Percentiles rank a stretch among this genome's conserved stretches.
These are phyloP conservation scores for Penicillium olsonii DNA, from an alignment of 2,329 filamentous ascomycete genomes.

Conservation along the genomic window DNA sequence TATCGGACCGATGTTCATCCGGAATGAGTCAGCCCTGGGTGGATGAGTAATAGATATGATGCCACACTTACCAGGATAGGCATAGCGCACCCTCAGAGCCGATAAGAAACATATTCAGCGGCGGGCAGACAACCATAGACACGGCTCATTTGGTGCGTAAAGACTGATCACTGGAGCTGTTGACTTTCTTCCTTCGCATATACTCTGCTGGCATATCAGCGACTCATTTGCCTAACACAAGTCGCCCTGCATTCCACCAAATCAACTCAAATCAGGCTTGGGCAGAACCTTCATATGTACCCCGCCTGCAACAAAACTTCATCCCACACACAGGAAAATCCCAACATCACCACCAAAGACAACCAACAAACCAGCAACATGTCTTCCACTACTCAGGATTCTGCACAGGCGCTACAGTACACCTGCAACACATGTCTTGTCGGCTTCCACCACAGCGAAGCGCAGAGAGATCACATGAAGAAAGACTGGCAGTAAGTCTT, in stretches of 20 bases:
- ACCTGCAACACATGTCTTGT: slow-evolving; percentile 99
- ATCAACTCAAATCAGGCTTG: neutral
- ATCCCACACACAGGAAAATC: slow-evolving; percentile 24
- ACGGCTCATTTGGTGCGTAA: neutral
- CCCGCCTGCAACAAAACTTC: slow-evolving; percentile 30
- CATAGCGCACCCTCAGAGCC: neutral
- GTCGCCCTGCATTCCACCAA: neutral
- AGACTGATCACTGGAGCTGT: slow-evolving; percentile 1
- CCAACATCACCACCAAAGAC: slow-evolving; percentile 10
- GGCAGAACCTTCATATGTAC: slow-evolving; percentile 23
- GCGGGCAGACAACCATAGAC: neutral
- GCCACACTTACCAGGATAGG: neutral
- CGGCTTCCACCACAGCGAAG: slow-evolving; percentile 88
- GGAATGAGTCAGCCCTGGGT: neutral
- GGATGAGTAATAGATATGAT: neutral
- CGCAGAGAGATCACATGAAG: slow-evolving; percentile 95
- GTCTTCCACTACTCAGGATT: slow-evolving; percentile 29
- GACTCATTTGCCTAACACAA: neutral
- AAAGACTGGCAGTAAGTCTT: slow-evolving; percentile 92
- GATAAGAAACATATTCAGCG: slow-evolving; percentile 10
- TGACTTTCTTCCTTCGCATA: neutral
- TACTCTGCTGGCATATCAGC: neutral
- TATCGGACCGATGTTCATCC: slow-evolving; percentile 4
- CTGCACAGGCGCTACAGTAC: slow-evolving; percentile 68
- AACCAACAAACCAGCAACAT: slow-evolving; percentile 14